A percentile compares a stretch with the other conserved stretches of the same genome.
These are phyloP conservation scores for Lachancea nothofagi DNA, from an alignment of 805 yeast genomes.

Conservation along the genomic window DNA sequence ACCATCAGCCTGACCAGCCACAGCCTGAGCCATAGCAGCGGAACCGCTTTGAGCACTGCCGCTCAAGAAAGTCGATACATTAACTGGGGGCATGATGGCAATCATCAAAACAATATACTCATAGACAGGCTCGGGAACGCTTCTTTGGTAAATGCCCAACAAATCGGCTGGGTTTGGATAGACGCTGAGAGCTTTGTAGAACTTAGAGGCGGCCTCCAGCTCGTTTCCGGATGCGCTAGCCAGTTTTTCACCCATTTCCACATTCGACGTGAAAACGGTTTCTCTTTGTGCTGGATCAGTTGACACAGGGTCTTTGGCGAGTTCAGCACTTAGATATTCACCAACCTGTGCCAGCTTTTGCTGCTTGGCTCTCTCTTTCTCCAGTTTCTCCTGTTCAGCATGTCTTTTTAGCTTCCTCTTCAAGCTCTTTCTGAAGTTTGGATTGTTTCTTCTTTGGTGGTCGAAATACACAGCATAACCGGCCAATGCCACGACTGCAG, in stretches of 20 bases:
- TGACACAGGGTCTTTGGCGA: conserved; percentile 72
- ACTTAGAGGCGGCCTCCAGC: conserved; percentile 79
- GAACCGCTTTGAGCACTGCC: conserved; percentile 31
- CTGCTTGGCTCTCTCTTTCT: conserved; percentile 53
- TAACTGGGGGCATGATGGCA: conserved; percentile 83
- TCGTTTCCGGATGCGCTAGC: conserved; percentile 61
- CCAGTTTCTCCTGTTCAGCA: conserved; percentile 48
- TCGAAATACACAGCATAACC: conserved; percentile 89
- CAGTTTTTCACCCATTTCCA: conserved; percentile 79
- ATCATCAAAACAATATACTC: conserved; percentile 84
- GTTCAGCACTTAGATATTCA: conserved; percentile 55
- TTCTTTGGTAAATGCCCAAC: conserved; percentile 81
- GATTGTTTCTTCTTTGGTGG: conserved; percentile 77
- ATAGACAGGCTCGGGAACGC: conserved; percentile 75
- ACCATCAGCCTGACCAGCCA: conserved; percentile 19
- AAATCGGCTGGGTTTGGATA: conserved; percentile 95
- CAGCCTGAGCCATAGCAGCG: conserved; percentile 15
- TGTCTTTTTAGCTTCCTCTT: conserved; percentile 59
- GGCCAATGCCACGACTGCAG: conserved; percentile 49
- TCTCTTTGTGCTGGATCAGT: conserved; percentile 64
- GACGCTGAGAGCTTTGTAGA: conserved; percentile 88
- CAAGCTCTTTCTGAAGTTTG: conserved; percentile 75
- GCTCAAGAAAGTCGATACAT: conserved; percentile 62
- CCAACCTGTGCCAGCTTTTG: conserved; percentile 56
- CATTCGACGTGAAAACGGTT: conserved; percentile 73